phyloP scores from a whole-genome alignment of 1,284 basidiomycete genomes.

The Rhodotorula sp. region DNA sequence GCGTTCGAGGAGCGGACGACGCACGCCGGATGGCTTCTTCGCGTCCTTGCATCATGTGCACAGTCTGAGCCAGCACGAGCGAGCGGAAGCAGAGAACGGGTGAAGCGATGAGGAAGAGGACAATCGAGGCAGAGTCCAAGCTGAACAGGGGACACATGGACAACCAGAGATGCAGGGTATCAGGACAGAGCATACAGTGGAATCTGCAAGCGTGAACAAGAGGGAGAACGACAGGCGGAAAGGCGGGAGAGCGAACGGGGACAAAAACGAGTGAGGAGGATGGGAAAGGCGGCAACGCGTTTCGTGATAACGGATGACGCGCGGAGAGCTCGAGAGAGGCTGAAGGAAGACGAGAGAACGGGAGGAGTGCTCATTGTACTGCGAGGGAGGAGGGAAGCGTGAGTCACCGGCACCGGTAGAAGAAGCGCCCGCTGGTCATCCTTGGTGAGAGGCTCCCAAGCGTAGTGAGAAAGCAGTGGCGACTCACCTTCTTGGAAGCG shows the following conservation, averaged over 20 bases:
- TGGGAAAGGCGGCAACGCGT: background rate
- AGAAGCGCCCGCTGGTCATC: background rate
- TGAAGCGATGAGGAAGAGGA: too few species aligned
- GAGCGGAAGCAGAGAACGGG: too few species aligned
- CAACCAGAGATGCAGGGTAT: too few species aligned
- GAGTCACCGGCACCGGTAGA: background rate
- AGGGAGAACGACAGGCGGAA: background rate
- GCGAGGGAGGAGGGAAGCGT: background rate
- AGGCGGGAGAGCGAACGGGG: background rate
- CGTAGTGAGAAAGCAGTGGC: background rate
- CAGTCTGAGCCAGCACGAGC: background rate
- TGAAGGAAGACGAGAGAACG: background rate
- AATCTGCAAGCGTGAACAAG: background rate
- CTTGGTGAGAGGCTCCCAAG: background rate
- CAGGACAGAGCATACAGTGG: background rate
- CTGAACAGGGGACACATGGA: too few species aligned
- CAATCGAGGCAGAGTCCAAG: too few species aligned
- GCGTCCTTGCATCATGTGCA: background rate
- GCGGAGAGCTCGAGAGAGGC: background rate
- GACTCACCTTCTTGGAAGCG: slow-evolving; percentile 34
- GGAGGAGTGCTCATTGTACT: background rate
- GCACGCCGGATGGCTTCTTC: slow-evolving; percentile 24
- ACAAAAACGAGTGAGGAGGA: too few species aligned
- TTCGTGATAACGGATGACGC: too few species aligned
- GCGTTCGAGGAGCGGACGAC: background rate